These are phyloP conservation scores for Irpex sp. DNA, from an alignment of 1,284 basidiomycete genomes.

Conservation along the genomic window DNA sequence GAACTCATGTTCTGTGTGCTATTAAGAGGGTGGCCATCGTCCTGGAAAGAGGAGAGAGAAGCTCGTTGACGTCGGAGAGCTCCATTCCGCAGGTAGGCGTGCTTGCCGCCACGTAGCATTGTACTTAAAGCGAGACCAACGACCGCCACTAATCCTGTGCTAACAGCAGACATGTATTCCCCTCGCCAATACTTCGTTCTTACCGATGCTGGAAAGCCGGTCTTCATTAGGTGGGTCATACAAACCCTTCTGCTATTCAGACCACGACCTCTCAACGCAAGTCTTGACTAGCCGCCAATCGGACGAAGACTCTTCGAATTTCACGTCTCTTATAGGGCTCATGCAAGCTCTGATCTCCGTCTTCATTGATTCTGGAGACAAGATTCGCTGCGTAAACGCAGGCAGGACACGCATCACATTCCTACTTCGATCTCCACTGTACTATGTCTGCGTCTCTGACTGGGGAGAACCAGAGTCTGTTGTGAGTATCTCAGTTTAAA, in stretches of 20 bases:
- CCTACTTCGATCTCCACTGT: slow-evolving; percentile 81
- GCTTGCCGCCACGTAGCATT: background rate
- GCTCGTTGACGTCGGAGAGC: slow-evolving; percentile 24
- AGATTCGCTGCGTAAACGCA: slow-evolving; percentile 75
- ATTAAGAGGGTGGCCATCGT: background rate
- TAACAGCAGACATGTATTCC: slow-evolving; percentile 40
- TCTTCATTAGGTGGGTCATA: slow-evolving; percentile 68
- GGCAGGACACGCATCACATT: slow-evolving; percentile 82
- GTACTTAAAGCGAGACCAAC: background rate
- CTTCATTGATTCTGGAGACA: slow-evolving; percentile 83
- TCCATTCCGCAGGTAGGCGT: slow-evolving; percentile 24
- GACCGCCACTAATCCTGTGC: background rate
- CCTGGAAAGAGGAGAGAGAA: slow-evolving; percentile 17
- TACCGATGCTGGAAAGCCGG: slow-evolving; percentile 94
- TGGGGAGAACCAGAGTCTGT: slow-evolving; percentile 95
- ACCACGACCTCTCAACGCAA: slow-evolving; percentile 3
- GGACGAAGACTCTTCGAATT: slow-evolving; percentile 53
- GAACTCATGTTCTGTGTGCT: background rate
- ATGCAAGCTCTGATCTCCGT: slow-evolving; percentile 95
- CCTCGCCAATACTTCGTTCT: slow-evolving; percentile 87
- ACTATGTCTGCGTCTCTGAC: slow-evolving; percentile 86
- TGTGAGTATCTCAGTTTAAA: slow-evolving; percentile 47
- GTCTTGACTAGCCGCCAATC: slow-evolving; percentile 41
- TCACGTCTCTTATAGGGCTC: slow-evolving; percentile 84
- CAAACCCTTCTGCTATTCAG: background rate